Base-by-base conservation (phyloP, 1,284 basidiomycete genomes). In the Sporisorium scitamineum region DNA sequence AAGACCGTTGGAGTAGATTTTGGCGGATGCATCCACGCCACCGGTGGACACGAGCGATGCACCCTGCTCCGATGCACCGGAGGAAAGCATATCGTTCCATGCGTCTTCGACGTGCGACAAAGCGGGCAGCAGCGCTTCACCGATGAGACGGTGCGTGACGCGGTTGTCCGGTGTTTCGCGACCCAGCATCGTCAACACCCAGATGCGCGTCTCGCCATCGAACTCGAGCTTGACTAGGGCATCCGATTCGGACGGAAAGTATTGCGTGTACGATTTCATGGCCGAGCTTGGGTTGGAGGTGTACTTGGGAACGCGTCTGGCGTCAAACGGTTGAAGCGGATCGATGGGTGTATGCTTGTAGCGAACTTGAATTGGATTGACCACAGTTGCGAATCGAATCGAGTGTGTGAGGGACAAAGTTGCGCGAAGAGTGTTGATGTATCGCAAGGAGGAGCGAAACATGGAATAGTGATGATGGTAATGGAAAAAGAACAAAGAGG, bases 61-160 rank as follows among this genome's bases (percentile, higher is more conserved):
- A 6, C 84, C 84, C 1, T 55, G 22, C 16, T 54, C 55, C 18
- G 61, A 63, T n/a, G 74, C 66, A 10, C 73, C 78, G 0, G 69
- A 61, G 7, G 53, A 52, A 18, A 79, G 64, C 61, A 77, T 70
- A 26, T 87, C 86, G 39, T 91, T 87, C 95, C 95, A 97, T 76
- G 92, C 89, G 24, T 87, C 86, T 85, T 96, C 94, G 10, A 96
- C 92, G 14, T 87, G 85, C 78, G 94, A 91, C 39, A 97, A 87
- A 3, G 93, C 92, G 22, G 92, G 91, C 63, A 89, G 88, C 29
- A 94, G 79, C 0, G 89, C 92, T n/a, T 88, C 85, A 59, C 89
- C 87, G 57, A 81, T 71, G 58, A 94, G 87, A 7, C 86, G 85
- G 41, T 88, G 87, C 0, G 91, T 92, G 45, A 94, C 86, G 16